These are phyloP conservation scores for Suillus americanus DNA, from an alignment of 768 basidiomycete genomes.

Conservation along the genomic window DNA sequence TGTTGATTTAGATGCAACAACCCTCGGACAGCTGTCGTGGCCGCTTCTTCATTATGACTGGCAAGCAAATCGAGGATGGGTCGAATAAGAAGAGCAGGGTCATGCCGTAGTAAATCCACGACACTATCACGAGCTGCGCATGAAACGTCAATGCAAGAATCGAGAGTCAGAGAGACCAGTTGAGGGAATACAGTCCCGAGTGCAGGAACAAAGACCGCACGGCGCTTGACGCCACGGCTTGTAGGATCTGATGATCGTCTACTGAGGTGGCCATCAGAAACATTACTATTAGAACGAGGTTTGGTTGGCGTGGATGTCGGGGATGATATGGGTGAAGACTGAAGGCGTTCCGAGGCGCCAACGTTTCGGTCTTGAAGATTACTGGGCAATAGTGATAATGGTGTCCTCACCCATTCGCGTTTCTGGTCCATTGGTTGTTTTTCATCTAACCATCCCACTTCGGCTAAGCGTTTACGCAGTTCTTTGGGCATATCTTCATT, in stretches of 20 bases:
- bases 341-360: constrained; percentile 24
- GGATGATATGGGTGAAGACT: constrained; percentile 32
- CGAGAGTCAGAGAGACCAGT: constrained; percentile 52
- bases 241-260: constrained; percentile 34
- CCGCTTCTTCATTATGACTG: constrained; percentile 46
- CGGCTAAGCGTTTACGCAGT: constrained; percentile 60
- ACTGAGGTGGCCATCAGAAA: constrained; percentile 37
- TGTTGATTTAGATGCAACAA: constrained; percentile 55
- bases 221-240: constrained; percentile 58
- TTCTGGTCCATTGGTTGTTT: constrained; percentile 53
- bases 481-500: constrained; percentile 59
- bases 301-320: constrained; percentile 35
- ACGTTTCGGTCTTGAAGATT: constrained; percentile 56
- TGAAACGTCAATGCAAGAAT: constrained; percentile 53
- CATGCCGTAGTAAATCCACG: constrained; percentile 71
- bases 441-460: constrained; percentile 76
- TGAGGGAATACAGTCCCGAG: constrained; percentile 54
- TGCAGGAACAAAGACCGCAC: constrained; percentile 66
- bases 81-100: constrained; percentile 64
- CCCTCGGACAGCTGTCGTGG: constrained; percentile 52
- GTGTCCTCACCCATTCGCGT: constrained; percentile 58
- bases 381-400: constrained; percentile 63
- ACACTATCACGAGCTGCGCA: constrained; percentile 55
- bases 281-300: constrained; percentile 21
- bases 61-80: constrained; percentile 60